These are phyloP conservation scores for Borovskyia barvae DNA, from an alignment of 208 protist species.

Conservation along the genomic window DNA sequence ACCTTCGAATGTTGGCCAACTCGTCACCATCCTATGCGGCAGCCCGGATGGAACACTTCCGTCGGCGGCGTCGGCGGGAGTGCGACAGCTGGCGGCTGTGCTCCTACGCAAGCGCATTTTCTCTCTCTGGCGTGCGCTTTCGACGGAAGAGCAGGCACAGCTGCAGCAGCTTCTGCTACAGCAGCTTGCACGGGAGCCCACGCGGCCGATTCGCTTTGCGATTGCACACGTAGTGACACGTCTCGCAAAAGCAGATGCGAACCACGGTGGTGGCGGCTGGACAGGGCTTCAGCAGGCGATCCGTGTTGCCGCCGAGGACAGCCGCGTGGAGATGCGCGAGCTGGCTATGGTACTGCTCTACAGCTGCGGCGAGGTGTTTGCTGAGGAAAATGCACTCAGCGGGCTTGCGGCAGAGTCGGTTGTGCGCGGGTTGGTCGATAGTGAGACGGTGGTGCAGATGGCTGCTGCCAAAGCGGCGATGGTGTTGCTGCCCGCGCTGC, in stretches of 20 bases:
- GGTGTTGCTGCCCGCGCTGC: conserved; percentile 52
- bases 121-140: conserved; percentile 64
- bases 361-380: conserved; percentile 70
- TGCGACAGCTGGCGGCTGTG: conserved; percentile 79
- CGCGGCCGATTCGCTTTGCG: conserved; percentile 66
- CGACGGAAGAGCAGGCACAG: conserved; percentile 30
- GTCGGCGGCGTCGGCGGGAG: conserved; percentile 33
- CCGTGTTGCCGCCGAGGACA: conserved; percentile 33
- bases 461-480: conserved; percentile 63
- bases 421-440: conserved; percentile 57
- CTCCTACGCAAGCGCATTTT: conserved; percentile 81
- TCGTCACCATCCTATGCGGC: conserved; percentile 54
- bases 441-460: conserved; percentile 46
- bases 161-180: conserved; percentile 65
- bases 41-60: conserved; percentile 16
- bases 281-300: conserved; percentile 70
- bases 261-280: conserved; percentile 42
- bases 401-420: conserved; percentile 54
- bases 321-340: conserved; percentile 71
- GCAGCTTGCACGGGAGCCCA: conserved; percentile 60
- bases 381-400: conserved; percentile 27
- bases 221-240: conserved; percentile 78
- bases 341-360: conserved; percentile 83
- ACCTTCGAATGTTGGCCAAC: conserved; percentile 36
- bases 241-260: conserved; percentile 62